Conservation (phyloP, 176 grass and related monocot genomes). For the Secale cereale region DNA sequence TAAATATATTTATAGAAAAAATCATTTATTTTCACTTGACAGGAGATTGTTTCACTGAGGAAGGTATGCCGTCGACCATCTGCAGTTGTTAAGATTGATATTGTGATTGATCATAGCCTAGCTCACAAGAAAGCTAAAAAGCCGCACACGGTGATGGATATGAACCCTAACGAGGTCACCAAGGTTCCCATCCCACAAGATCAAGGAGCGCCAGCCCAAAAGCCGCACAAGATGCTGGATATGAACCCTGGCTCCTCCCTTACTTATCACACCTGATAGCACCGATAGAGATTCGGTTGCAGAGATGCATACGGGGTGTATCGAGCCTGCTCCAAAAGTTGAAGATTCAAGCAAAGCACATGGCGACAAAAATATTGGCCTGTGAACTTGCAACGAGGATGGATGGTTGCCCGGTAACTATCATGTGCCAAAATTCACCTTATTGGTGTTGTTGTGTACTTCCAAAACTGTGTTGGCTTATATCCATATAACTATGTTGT, state of each 20-base stretch:
- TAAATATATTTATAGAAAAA: no score
- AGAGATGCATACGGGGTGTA: constrained; percentile 20
- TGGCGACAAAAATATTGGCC: neutral
- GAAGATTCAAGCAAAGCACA: constrained; percentile 21
- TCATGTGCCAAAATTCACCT: neutral
- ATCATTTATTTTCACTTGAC: neutral
- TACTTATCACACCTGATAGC: neutral
- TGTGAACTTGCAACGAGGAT: neutral
- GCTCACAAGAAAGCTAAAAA: constrained; percentile 44
- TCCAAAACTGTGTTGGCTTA: neutral
- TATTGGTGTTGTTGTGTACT: neutral
- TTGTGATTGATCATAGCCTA: no score
- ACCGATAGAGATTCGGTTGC: constrained; percentile 24
- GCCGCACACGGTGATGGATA: constrained; percentile 64
- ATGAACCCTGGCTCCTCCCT: neutral
- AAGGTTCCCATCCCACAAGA: constrained; percentile 13
- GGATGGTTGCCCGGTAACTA: neutral
- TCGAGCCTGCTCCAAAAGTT: constrained; percentile 1
- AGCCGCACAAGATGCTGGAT: no score
- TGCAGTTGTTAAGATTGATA: no score
- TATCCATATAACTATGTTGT: neutral
- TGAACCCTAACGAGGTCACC: constrained; percentile 53
- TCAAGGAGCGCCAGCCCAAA: constrained; percentile 15
- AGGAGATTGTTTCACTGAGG: constrained; percentile 96
- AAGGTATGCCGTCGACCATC: constrained; percentile 91